phyloP scores from a whole-genome alignment of 805 yeast genomes.

The Candida bentonensis region DNA sequence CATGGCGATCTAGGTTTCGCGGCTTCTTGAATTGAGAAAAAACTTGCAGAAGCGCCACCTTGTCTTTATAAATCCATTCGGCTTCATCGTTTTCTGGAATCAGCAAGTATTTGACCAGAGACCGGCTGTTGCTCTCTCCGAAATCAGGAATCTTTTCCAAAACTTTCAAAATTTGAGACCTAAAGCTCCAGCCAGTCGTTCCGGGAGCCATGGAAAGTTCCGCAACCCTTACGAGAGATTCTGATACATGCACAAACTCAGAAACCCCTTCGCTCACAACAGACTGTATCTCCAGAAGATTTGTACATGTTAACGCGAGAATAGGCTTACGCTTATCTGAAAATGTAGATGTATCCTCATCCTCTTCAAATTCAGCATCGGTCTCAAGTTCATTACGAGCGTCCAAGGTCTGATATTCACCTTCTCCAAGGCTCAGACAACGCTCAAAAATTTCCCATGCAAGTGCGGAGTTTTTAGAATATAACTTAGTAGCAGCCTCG shows the following conservation, averaged over 20 bases:
- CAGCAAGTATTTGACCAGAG: constrained; percentile 45
- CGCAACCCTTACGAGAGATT: neutral
- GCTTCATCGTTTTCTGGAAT: constrained; percentile 21
- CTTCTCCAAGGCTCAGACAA: neutral
- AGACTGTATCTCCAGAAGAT: neutral
- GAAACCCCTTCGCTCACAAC: constrained; percentile 5
- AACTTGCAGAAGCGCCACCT: constrained; percentile 36
- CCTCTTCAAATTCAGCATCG: neutral
- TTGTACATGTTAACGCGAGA: neutral
- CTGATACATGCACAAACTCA: constrained; percentile 8
- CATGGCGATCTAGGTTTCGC: constrained; percentile 36
- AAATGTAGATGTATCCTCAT: neutral
- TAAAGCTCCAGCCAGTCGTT: neutral
- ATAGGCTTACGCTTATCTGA: neutral
- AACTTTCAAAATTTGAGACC: constrained; percentile 36
- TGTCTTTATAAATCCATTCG: constrained; percentile 13
- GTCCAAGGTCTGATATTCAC: constrained; percentile 9
- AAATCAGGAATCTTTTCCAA: constrained; percentile 14
- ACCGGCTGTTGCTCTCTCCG: constrained; percentile 50
- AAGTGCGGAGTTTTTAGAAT: constrained; percentile 23
- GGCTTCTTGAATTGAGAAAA: constrained; percentile 54
- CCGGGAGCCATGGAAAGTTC: neutral
- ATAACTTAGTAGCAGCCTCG: constrained; percentile 40
- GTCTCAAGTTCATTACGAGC: constrained; percentile 4
- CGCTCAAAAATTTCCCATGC: neutral